Percentiles rank a stretch among this genome's conserved stretches.
Evolutionary conservation across 148 eudicot species (phyloP).

Genomic region (Vaccinium darrowii): DNA sequence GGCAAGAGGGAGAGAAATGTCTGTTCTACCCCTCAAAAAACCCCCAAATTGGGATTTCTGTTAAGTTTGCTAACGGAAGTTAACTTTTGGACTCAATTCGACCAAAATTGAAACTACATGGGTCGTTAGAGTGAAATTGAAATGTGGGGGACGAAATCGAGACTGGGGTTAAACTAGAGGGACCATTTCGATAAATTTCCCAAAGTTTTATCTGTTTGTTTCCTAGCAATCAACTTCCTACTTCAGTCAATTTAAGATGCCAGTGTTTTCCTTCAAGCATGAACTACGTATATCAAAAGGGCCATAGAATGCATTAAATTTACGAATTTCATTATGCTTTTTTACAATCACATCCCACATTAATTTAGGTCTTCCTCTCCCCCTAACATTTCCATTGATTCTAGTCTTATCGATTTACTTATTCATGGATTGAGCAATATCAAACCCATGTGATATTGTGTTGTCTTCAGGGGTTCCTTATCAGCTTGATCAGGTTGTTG

Average conservation of each 20-base stretch:
- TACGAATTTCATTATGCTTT: background rate
- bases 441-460: background rate
- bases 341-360: background rate
- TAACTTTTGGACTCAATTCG: too few relatives aligned
- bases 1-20: too few relatives aligned
- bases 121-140: too few relatives aligned
- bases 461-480: conserved; percentile 71
- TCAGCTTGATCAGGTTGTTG: conserved; percentile 76
- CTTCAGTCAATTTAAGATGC: background rate
- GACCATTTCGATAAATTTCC: too few relatives aligned
- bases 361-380: background rate
- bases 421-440: background rate
- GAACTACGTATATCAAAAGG: background rate
- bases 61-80: too few relatives aligned
- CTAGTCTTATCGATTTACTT: background rate
- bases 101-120: too few relatives aligned
- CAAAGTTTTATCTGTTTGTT: background rate
- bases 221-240: background rate
- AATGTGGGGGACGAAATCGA: too few relatives aligned
- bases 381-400: background rate
- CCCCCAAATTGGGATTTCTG: too few relatives aligned
- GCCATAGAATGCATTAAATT: background rate
- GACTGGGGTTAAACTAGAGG: too few relatives aligned
- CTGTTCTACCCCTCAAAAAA: too few relatives aligned
- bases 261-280: background rate